Base-by-base conservation (phyloP, 148 eudicot species). In the Camellia granthamiana region DNA sequence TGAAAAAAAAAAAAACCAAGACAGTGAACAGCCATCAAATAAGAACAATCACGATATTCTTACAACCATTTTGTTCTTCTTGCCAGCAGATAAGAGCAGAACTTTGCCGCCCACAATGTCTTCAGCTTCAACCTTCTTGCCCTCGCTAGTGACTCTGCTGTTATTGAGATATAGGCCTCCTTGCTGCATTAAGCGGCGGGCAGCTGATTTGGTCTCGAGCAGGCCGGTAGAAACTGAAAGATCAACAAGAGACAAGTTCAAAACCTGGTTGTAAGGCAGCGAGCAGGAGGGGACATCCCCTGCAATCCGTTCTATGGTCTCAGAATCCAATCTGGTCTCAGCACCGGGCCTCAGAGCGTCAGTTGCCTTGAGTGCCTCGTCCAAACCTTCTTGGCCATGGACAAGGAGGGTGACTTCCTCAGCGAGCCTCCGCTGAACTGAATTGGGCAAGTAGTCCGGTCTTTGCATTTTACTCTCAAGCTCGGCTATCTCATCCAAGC, bases 31-130 rank as follows among this genome's bases (percentile, higher is more conserved):
- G 70, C 42, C 10, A 63, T 38, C 42, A 58, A 47, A 62, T 63
- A 23, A 56, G 58, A 70, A 30, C 62, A 52, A 61, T 89, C 84
- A 94, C 72, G 91, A 88, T 61, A 92, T 81, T 75, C 98, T 88
- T 46, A 94, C 97, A 85, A 94, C 92, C 90, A 94, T 91, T 83
- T 92, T 94, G 80, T 94, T 94, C 86, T 94, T 94, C 92, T 92
- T 94, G 74, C 98, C 98, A 3, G 98, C 97, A 58, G 98, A 95
- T 75, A 95, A 82, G 80, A 95, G 67, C 12, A 95, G 86, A 77
- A 95, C 88, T 65, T 90, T 95, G 19, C 94, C 96, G 75, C 93
- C 97, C 41, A 93, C 88, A 77, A 95, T 93, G 79, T 95, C 98
- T 5, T 83, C 86, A 38, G 72, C 86, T 81, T 86, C 94, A 70